Conservation (phyloP, 345 rosid genomes). For the Eucalyptus fibrosa region DNA sequence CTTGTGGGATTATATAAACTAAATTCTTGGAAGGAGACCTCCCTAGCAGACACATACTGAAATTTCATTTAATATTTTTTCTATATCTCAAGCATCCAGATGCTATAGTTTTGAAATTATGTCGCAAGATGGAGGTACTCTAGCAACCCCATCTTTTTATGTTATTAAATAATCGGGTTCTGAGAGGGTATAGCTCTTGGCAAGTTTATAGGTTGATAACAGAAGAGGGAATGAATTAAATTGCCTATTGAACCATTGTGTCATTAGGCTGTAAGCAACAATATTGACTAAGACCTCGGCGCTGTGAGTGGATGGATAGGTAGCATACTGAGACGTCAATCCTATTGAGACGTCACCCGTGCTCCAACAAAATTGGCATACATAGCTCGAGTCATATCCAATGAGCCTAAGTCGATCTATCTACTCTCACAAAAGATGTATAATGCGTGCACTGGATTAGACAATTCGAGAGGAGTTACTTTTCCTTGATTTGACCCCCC, state of each 20-base stretch:
- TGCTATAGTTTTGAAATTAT: not conserved
- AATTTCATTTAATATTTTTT: not conserved
- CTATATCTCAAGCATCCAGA: not conserved
- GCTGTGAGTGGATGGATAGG: not conserved
- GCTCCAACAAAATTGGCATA: not conserved
- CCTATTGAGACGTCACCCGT: not conserved
- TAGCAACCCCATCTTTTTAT: not conserved
- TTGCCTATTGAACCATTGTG: not conserved
- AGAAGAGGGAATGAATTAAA: not conserved
- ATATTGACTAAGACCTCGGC: not conserved
- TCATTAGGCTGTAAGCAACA: not conserved
- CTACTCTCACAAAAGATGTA: not conserved
- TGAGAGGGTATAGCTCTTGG: not conserved
- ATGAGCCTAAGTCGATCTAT: not conserved
- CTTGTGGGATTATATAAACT: not conserved
- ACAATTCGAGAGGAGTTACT: not conserved
- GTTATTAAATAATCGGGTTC: not conserved
- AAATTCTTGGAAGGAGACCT: not conserved
- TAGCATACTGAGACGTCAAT: not conserved
- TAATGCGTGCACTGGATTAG: not conserved
- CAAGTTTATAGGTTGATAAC: not conserved
- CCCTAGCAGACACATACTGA: not conserved
- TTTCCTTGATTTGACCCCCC: not conserved
- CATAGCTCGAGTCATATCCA: not conserved
- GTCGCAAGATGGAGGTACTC: not conserved